Base-by-base conservation (phyloP, 495 filamentous ascomycete species). In the Glutinoglossum americanum region DNA sequence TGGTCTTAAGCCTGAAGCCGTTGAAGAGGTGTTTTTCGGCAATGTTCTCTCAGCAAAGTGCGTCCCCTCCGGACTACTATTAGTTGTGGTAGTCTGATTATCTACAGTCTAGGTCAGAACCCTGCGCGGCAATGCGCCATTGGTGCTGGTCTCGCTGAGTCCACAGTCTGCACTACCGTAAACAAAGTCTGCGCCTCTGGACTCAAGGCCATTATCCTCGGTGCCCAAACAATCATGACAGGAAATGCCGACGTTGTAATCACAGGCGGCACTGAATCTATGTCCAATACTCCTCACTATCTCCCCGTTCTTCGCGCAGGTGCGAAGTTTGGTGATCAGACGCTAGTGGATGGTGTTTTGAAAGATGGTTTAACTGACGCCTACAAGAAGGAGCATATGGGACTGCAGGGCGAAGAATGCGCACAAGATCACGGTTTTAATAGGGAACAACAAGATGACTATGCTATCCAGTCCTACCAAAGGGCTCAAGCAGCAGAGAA, bases 101-200 rank as follows among this genome's bases (percentile, higher is more conserved):
- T 61, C 13, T 30, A 13, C 64, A 98, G 92, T 71, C 79, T 97
- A 64, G 92, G 92, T 57, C 92, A 98, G 71, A 94, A 93, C 67
- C 92, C 92, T 56, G 89, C 93, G 56, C 82, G 93, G 54, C 92
- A 98, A 73, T 93, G 85, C 68, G 88, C 89, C 57, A 75, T 98
- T 64, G 76, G 78, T 62, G 92, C 88, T 61, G 92, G 92, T 54
- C 83, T 98, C 57, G 68, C 77, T 1, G 73, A 92, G 19, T 74
- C 76, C 15, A 85, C 83, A 55, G 80, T 94, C 64, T 85, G 82
- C 72, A 97, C 93, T 45, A 94, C 89, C 30, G 78, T 98, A 59
- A 98, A 97, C 82, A 98, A 98, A 73, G 92, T 98, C 64, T 98
- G 92, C 77, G 92, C 92, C 58, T 95, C 88, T 51, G 79, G 81